Evolutionary conservation across 2,329 filamentous ascomycete genomes (phyloP), one percentile per base, ranked within the genome.

Genomic region (Phialemoniopsis sp.): DNA sequence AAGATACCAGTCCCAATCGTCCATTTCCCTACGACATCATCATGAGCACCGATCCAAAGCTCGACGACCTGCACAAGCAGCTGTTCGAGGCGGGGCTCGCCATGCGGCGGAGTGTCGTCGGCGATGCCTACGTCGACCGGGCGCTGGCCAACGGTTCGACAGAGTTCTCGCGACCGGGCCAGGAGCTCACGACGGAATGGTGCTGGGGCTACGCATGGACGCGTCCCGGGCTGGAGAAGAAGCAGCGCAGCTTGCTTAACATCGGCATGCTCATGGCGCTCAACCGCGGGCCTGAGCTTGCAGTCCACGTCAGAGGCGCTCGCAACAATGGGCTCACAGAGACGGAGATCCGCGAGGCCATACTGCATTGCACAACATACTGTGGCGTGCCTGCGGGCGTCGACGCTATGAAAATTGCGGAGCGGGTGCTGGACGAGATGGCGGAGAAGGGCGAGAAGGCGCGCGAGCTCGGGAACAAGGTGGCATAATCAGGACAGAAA

Each of bases 201-300:
- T 77, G 74, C 60, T 85, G 80, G 80, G 80, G 79, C 13, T 70
- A 70, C 42, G 71, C 74, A 18, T 85, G 80, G 80, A 74, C 74
- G 4, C 71, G 80, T 8, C 78, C 78, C 1, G 80, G 80, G 0
- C 68, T 85, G 8, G 70, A 75, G 29, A 69, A 72, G 43, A 80
- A 82, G 55, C 73, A 78, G 47, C 70, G 80, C 34, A 76, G 70
- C 38, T 64, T 85, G 39, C 60, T 85, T 38, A 83, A 83, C 54
- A 76, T 84, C 35, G 78, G 72, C 35, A 82, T 85, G 73, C 70
- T 62, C 26, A 59, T 60, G 46, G 77, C 77, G 4, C 64, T 82
- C 45, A 82, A 82, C 49, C 66, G 76, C 5, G 66, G 63, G 6
- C 70, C 73, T 0, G 80, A 85, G 53, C 62, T 85, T 41, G 78